These are phyloP conservation scores for Sporothrix dimorphospora DNA, from an alignment of 2,329 filamentous ascomycete genomes.

Conservation along the genomic window DNA sequence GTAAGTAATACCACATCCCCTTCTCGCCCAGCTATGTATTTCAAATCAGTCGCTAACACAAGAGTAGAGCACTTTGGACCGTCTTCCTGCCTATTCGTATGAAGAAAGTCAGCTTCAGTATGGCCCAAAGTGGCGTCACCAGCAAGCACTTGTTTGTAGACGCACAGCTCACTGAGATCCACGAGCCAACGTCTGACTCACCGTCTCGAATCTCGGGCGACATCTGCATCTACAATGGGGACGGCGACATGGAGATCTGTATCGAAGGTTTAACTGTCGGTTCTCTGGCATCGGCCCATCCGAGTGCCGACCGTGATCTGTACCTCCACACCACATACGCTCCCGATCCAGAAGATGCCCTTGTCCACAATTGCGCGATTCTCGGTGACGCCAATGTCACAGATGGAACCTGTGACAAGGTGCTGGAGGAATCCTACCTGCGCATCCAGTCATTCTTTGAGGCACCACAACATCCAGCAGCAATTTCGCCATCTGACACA, in stretches of 20 bases:
- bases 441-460: background rate
- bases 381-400: background rate
- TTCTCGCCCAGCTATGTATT: background rate
- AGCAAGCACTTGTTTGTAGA: slow-evolving; percentile 38
- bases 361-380: slow-evolving; percentile 35
- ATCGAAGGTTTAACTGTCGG: slow-evolving; percentile 42
- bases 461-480: background rate
- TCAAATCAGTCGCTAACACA: background rate
- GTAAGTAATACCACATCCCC: slow-evolving; percentile 34
- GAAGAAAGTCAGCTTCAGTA: slow-evolving; percentile 44
- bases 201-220: slow-evolving; percentile 44
- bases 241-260: slow-evolving; percentile 41
- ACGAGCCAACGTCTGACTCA: slow-evolving; percentile 34
- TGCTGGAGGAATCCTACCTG: slow-evolving; percentile 8
- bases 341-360: slow-evolving; percentile 48
- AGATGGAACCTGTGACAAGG: slow-evolving; percentile 9
- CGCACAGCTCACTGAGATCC: slow-evolving; percentile 40
- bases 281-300: slow-evolving; percentile 40
- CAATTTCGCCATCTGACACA: slow-evolving; percentile 20
- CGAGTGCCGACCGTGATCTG: slow-evolving; percentile 42
- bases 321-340: slow-evolving; percentile 44
- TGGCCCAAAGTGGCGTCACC: slow-evolving; percentile 33
- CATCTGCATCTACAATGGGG: slow-evolving; percentile 41
- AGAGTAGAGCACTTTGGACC: slow-evolving; percentile 45
- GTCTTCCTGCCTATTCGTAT: slow-evolving; percentile 47